Base-by-base conservation (phyloP, 1,284 basidiomycete species). In the Heterobasidion parviporum region DNA sequence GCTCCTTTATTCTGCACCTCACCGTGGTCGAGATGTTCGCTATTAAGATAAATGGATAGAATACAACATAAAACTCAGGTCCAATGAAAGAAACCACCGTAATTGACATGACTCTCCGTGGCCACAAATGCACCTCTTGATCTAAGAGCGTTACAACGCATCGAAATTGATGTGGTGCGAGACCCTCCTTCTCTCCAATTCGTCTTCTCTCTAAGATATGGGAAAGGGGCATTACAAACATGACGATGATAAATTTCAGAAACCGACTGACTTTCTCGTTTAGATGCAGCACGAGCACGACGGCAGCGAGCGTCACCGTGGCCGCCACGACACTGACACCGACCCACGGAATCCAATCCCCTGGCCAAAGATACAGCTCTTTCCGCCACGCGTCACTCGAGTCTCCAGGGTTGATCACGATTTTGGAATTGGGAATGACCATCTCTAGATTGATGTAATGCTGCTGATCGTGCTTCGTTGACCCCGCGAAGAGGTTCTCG, bases 331-430 rank as follows among this genome's bases (percentile, higher is more conserved):
- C 85, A 0, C 89, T 92, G 45, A 94, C 72, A 3, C 90, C 94
- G 10, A 99, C 97, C 91, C 90, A 96, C 1, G 94, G 93, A 61
- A 98, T 93, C 95, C 96, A 99, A 63, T 95, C 91, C 14, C 95
- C 96, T 1, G 96, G 96, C 49, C 94, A 78, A 63, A 99, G 72
- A 68, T 93, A 99, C 57, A 99, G 73, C 74, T 98, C 91, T 57
- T 86, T 82, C 62, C 84, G 89, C 97, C 97, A 99, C 38, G 73
- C 72, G 26, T 76, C 72, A 9, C 78, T 74, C 1, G 71, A 68
- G 7, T 10, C 44, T 6, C 34, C 2, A 15, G 95, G 95, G 47
- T 90, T 84, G 62, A 99, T 92, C n/a, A 99, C 88, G 8, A 99
- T 83, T 65, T 96, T 94, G 5, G 93, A 96, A 70, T 99, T 99